Base-by-base conservation (phyloP, 176 grass and related monocot species). In the Carex myosuroides region DNA sequence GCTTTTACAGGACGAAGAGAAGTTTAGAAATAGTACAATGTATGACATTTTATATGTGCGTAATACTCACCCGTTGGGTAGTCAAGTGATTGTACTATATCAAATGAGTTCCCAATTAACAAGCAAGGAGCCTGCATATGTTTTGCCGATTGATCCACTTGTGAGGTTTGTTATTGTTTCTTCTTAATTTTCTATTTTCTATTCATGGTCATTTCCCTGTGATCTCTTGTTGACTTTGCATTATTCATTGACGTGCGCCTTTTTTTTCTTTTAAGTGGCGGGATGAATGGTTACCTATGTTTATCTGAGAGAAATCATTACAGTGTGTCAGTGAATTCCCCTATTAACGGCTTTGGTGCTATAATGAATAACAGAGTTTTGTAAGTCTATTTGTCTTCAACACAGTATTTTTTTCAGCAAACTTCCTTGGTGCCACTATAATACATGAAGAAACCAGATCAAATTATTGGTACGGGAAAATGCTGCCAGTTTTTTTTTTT, bases 251-350 rank as follows among this genome's bases (percentile, higher is more conserved):
- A 53, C 16, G 3, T 80, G 9, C 8, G 72, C 1, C 29, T 82
- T 16, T 79, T 50, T 69, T 18, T 21, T 22, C 13, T 56, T 82
- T 85, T 70, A 87, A 95, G 93, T 83, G 89, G 81, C 64, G 89
- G 96, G 85, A 98, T 98, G 96, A 98, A 98, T 85, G 96, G 96
- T 68, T 98, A 89, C 71, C 91, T 98, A 85, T 93, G 88, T 86
- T 92, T 98, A 90, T 90, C 84, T 68, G 85, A 90, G 82, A 90
- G 93, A 82, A 98, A 95, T 78, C 74, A 81, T 53, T 93, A 88
- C 82, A 86, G 53, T 22, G n/a, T 61, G 18, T 41, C 60, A 57
- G 83, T 98, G 46, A 57, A 44, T 81, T 88, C 93, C 85, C 93
- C 91, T 77, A 67, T 98, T 90, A 90, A 86, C 78, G 91, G 96